Percentiles rank a stretch among this genome's conserved stretches.
Evolutionary conservation across 805 yeast species (phyloP).

Genomic region (Pichia nakasei): DNA sequence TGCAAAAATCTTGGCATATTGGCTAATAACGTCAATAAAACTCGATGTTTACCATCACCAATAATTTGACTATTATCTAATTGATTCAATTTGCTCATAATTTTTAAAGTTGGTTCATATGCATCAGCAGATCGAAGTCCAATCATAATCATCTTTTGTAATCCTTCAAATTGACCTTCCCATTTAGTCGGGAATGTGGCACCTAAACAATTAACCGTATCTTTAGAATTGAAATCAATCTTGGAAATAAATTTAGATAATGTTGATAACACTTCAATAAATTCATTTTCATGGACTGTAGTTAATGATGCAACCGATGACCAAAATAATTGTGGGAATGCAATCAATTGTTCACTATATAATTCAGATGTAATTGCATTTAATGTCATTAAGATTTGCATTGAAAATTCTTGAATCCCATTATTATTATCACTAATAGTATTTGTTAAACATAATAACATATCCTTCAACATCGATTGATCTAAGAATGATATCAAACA

Average conservation of each 20-base stretch:
- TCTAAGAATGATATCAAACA: constrained; percentile 75
- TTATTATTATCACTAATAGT: constrained; percentile 83
- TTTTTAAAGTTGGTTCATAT: constrained; percentile 64
- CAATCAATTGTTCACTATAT: constrained; percentile 66
- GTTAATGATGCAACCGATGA: constrained; percentile 84
- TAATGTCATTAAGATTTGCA: constrained; percentile 94
- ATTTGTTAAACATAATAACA: constrained; percentile 86
- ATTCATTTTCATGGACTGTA: constrained; percentile 89
- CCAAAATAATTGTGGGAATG: constrained; percentile 94
- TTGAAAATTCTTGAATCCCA: constrained; percentile 93
- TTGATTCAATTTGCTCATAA: constrained; percentile 62
- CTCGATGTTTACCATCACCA: constrained; percentile 59
- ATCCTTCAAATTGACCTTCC: constrained; percentile 91
- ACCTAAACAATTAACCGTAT: constrained; percentile 72
- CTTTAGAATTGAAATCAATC: constrained; percentile 78
- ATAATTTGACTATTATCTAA: constrained; percentile 68
- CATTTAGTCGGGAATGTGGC: constrained; percentile 89
- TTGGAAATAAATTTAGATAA: constrained; percentile 76
- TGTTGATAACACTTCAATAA: constrained; percentile 76
- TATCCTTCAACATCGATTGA: constrained; percentile 81
- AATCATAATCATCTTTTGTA: constrained; percentile 67
- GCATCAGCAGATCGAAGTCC: constrained; percentile 81
- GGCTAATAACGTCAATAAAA: constrained; percentile 64
- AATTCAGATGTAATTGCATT: constrained; percentile 87
- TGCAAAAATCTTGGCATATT: constrained; percentile 81